Evolutionary conservation across 2,329 filamentous ascomycete species (phyloP).

Genomic region (Xylaria arbuscula): DNA sequence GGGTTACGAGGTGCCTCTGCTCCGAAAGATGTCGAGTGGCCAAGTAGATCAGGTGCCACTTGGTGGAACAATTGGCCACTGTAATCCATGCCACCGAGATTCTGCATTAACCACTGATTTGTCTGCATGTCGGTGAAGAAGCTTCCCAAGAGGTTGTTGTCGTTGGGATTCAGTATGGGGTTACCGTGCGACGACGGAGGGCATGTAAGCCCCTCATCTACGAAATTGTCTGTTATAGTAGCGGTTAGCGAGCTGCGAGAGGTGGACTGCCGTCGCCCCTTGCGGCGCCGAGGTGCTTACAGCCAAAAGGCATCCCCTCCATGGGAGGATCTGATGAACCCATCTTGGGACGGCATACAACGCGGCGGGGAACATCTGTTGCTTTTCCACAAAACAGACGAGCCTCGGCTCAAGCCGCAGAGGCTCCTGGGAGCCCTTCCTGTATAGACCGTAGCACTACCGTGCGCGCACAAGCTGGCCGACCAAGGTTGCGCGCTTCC

Average conservation of each 20-base stretch:
- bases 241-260: slow-evolving; percentile 29
- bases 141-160: slow-evolving; percentile 66
- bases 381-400: slow-evolving; percentile 16
- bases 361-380: slow-evolving; percentile 58
- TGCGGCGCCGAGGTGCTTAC: slow-evolving; percentile 59
- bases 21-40: slow-evolving; percentile 72
- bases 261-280: too few species aligned
- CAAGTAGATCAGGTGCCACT: slow-evolving; percentile 73
- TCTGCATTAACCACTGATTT: slow-evolving; percentile 60
- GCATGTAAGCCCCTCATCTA: slow-evolving; percentile 54
- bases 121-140: slow-evolving; percentile 68
- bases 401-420: background rate
- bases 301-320: slow-evolving; percentile 72
- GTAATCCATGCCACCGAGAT: slow-evolving; percentile 63
- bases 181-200: slow-evolving; percentile 72
- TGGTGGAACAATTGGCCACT: slow-evolving; percentile 64
- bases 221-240: slow-evolving; percentile 40
- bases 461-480: background rate
- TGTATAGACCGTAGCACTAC: slow-evolving; percentile 10
- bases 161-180: slow-evolving; percentile 72
- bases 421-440: slow-evolving; percentile 2
- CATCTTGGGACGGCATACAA: slow-evolving; percentile 67
- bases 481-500: background rate
- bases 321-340: slow-evolving; percentile 68
- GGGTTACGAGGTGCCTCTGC: slow-evolving; percentile 57